Evolutionary conservation across 2,329 filamentous ascomycete species (phyloP), one percentile per base, ranked within the genome.

Genomic region (Curvularia hawaiiensis): DNA sequence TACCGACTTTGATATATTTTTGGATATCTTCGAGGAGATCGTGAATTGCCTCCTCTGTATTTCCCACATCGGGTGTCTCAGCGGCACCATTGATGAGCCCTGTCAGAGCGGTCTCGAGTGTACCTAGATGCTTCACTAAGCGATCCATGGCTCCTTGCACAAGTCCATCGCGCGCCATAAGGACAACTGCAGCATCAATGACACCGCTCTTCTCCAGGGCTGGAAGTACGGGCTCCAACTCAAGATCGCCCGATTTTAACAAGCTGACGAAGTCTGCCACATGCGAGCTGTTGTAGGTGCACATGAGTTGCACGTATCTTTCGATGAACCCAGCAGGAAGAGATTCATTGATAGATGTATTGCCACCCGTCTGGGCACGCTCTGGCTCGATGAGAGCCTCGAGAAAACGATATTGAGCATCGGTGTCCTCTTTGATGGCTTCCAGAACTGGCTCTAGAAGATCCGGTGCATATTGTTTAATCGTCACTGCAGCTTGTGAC

Each of bases 1-100:
- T 94, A 14, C 96, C 95, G 1, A 99, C 91, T 62, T 92, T 89
- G 1, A 89, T 87, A 76, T 97, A 98, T 73, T 96, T 97, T 60
- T 96, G 88, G 18, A 99, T 79, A 0, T 89, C 88, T 56, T 87
- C 85, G 4, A 97, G 82, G 1, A 97, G 82, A 55, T 93, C 89
- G 54, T 89, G 85, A 0, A 89, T 86, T 0, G 90, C 85, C 61
- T 89, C 85, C 58, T 87, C 84, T 2, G 88, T 83, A 47, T 82
- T 84, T 1, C 79, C 76, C 1, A 82, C 79, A 54, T 89, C 84
- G 1, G 82, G 81, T 28, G 84, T 83, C 0, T 87, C 82, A 4
- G 80, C 78, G 0, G 82, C 81, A 12, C 85, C 86, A n/a, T 83
- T 80, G 3, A 97, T 78, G 4, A 97, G 79, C 3, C 91, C 90